Evolutionary conservation across 352 stramenopile species (phyloP).

Genomic region (Pythium plurisporium): DNA sequence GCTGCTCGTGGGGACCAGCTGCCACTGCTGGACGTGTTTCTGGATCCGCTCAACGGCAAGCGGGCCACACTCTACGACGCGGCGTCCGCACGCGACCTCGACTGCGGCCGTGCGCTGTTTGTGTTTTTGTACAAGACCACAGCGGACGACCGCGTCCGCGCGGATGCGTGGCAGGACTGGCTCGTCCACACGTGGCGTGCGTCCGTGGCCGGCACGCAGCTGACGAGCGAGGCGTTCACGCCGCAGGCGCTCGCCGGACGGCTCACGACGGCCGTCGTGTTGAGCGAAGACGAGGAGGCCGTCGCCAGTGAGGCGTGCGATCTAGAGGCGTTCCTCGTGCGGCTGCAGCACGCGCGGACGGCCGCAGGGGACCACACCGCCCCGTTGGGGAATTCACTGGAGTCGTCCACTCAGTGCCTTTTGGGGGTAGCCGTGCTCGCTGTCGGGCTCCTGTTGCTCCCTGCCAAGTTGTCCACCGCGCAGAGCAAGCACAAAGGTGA

Average conservation of each 20-base stretch:
- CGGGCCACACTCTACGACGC: constrained; percentile 53
- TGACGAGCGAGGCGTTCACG: constrained; percentile 46
- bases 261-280: constrained; percentile 37
- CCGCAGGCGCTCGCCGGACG: constrained; percentile 61
- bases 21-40: constrained; percentile 58
- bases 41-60: constrained; percentile 65
- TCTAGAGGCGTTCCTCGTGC: background rate
- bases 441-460: background rate
- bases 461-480: constrained; percentile 11
- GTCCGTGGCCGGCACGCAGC: background rate
- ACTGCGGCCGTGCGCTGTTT: constrained; percentile 52
- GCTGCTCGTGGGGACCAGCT: constrained; percentile 34
- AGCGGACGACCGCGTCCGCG: background rate
- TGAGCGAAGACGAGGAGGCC: background rate
- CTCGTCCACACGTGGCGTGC: constrained; percentile 45
- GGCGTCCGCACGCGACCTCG: constrained; percentile 23
- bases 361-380: too few relatives aligned
- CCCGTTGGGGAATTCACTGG: background rate
- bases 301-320: constrained; percentile 5
- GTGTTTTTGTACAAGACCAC: constrained; percentile 48
- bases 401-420: too few relatives aligned
- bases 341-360: background rate
- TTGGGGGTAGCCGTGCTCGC: background rate
- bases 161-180: constrained; percentile 53
- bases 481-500: constrained; percentile 11